Percentiles rank a stretch among this genome's conserved stretches.
Evolutionary conservation across 768 basidiomycete genomes (phyloP).

Genomic region (Trametes meyenii): DNA sequence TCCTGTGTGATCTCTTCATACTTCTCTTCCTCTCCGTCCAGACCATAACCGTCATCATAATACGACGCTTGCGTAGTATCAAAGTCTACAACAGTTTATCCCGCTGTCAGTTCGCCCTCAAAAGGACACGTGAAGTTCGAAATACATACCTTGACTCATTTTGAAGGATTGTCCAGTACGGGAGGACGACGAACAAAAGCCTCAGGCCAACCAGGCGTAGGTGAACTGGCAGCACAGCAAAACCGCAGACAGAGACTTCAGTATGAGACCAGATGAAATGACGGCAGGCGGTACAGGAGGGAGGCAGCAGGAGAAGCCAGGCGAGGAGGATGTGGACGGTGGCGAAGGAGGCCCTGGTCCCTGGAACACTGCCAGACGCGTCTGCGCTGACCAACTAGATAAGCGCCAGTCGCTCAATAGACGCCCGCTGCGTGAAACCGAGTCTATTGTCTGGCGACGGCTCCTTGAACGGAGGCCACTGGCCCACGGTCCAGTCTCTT

Average conservation of each 20-base stretch:
- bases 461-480: too few species aligned
- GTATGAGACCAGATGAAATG: not conserved
- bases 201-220: not conserved
- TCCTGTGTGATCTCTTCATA: conserved; percentile 87
- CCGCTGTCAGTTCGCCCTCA: not conserved
- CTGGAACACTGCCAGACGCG: conserved; percentile 2
- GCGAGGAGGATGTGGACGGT: conserved; percentile 10
- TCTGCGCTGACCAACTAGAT: conserved; percentile 18
- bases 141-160: conserved; percentile 20
- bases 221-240: not conserved
- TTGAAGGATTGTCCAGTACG: not conserved
- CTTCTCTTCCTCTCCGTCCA: conserved; percentile 57
- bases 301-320: not conserved
- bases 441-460: not conserved
- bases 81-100: conserved; percentile 15
- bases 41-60: conserved; percentile 61
- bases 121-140: too few species aligned
- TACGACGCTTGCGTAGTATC: conserved; percentile 28
- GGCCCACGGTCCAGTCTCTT: too few species aligned
- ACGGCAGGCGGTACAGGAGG: not conserved
- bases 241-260: not conserved
- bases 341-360: conserved; percentile 6
- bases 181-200: not conserved
- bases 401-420: not conserved
- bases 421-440: not conserved